Conservation (phyloP, 169 alveolate species). For the Theileria sp. region DNA sequence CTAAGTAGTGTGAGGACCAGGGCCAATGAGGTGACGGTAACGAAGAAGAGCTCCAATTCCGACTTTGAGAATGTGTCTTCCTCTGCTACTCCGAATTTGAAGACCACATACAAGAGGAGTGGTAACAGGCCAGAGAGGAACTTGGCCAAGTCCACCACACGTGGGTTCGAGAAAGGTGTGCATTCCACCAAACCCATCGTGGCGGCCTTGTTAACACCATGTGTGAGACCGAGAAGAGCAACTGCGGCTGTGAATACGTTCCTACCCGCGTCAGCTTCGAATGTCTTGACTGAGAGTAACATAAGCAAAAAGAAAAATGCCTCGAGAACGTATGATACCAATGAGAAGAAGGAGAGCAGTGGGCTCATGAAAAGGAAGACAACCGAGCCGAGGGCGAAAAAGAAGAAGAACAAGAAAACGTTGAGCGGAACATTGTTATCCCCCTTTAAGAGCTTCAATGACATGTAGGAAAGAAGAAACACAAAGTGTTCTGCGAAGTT, state of each 20-base stretch:
- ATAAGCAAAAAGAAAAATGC: slow-evolving; percentile 15
- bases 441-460: slow-evolving; percentile 17
- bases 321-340: slow-evolving; percentile 19
- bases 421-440: slow-evolving; percentile 10
- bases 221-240: slow-evolving; percentile 2
- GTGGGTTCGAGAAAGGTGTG: slow-evolving; percentile 2
- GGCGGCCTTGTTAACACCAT: not conserved
- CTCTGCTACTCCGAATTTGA: slow-evolving; percentile 1
- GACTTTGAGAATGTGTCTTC: not conserved
- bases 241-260: not conserved
- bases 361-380: slow-evolving; percentile 42
- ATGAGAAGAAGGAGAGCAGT: slow-evolving; percentile 33
- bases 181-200: not conserved
- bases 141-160: not conserved
- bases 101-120: not conserved
- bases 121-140: slow-evolving; percentile 6
- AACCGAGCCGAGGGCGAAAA: slow-evolving; percentile 8
- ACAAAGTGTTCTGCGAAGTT: slow-evolving; percentile 21
- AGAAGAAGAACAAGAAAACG: slow-evolving; percentile 26
- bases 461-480: slow-evolving; percentile 40
- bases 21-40: slow-evolving; percentile 1
- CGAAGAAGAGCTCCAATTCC: not conserved
- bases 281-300: slow-evolving; percentile 11
- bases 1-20: not conserved
- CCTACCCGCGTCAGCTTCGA: slow-evolving; percentile 24